Percentiles rank a stretch among this genome's conserved stretches.
phyloP scores from a whole-genome alignment of 805 yeast species.

The Teunomyces funiuensis region DNA sequence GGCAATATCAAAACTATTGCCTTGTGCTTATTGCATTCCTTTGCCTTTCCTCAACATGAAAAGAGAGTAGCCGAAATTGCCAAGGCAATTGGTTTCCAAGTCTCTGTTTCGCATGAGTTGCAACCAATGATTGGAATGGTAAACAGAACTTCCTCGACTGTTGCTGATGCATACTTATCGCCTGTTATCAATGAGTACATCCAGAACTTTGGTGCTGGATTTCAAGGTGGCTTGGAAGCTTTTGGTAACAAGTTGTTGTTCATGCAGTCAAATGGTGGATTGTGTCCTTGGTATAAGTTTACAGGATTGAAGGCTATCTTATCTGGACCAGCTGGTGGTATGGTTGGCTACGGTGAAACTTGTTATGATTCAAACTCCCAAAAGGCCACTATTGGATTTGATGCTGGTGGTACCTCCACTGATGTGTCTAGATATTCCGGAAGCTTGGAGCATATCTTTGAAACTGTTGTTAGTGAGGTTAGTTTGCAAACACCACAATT shows the following conservation, averaged over 20 bases:
- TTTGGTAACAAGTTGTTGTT: conserved; percentile 64
- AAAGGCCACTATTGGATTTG: conserved; percentile 39
- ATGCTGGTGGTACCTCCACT: conserved; percentile 49
- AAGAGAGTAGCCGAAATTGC: conserved; percentile 33
- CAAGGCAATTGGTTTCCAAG: conserved; percentile 35
- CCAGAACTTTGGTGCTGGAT: conserved; percentile 38
- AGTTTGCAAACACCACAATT: conserved; percentile 46
- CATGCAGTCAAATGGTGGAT: conserved; percentile 97
- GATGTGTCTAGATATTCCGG: conserved; percentile 46
- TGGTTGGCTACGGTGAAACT: conserved; percentile 87
- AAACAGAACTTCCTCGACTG: conserved; percentile 41
- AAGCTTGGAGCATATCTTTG: conserved; percentile 40
- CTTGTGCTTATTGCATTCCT: conserved; percentile 40
- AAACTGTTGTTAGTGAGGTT: conserved; percentile 46
- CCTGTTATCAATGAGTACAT: conserved; percentile 39
- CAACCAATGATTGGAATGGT: conserved; percentile 48
- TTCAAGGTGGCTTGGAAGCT: conserved; percentile 38
- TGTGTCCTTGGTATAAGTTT: conserved; percentile 78
- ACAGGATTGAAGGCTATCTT: conserved; percentile 86
- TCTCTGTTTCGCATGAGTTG: conserved; percentile 39
- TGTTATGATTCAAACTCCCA: conserved; percentile 48
- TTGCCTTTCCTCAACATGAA: conserved; percentile 42
- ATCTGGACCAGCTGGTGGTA: conserved; percentile 98
- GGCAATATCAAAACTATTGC: conserved; percentile 32
- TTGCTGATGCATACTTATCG: conserved; percentile 44